Conservation (phyloP, 305 asterid genomes). For the Solanum aculeatissimum region DNA sequence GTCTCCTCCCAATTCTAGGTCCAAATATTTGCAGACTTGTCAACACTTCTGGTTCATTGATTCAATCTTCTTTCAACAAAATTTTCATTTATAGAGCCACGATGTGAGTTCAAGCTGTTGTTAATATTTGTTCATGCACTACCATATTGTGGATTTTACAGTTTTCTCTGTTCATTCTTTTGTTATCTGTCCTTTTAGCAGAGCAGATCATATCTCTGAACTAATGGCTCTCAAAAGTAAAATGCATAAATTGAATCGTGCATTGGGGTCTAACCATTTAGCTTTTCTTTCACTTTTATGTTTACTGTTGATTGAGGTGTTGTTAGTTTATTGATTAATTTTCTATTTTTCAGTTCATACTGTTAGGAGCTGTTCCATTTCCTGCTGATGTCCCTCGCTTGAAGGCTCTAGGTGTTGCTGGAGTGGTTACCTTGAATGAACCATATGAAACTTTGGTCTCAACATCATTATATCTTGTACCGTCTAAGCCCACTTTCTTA, state of each 20-base stretch:
- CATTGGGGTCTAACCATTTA: not conserved
- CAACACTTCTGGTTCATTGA: not conserved
- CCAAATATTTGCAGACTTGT: not conserved
- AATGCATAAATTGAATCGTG: not conserved
- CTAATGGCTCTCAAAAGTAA: not conserved
- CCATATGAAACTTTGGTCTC: conserved; percentile 84
- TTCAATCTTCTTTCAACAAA: not conserved
- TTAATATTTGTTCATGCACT: not conserved
- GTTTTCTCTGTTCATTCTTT: not conserved
- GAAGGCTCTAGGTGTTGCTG: conserved; percentile 77
- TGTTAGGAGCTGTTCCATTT: conserved; percentile 49
- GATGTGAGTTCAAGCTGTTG: not conserved
- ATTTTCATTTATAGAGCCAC: not conserved
- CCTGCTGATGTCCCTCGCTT: conserved; percentile 70
- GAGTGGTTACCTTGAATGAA: conserved; percentile 87
- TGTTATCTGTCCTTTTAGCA: not conserved
- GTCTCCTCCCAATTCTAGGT: not conserved
- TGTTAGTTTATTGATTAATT: not conserved
- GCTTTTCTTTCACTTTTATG: not conserved
- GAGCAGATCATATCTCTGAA: not conserved
- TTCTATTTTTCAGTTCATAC: conserved; percentile 32
- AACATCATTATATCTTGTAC: conserved; percentile 58
- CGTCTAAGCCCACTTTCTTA: not conserved
- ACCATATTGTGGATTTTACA: not conserved
- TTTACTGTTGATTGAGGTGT: not conserved